A percentile compares a stretch with the other conserved stretches of the same genome.
Evolutionary conservation across 1,284 basidiomycete species (phyloP).

Genomic region (Papiliotrema nemorosa): DNA sequence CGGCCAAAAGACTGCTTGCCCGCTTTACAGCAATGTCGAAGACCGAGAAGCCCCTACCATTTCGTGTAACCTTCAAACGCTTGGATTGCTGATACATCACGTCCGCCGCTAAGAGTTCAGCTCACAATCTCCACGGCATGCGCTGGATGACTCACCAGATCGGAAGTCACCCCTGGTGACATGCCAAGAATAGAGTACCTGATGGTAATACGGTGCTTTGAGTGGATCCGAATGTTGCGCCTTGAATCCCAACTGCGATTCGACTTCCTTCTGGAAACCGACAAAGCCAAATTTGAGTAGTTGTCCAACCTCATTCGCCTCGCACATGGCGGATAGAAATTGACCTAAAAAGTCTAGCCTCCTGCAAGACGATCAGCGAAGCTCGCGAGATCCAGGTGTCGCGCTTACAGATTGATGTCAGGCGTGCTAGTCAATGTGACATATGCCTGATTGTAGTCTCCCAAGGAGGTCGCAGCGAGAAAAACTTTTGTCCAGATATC

Average conservation of each 20-base stretch:
- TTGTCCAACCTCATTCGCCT: slow-evolving; percentile 72
- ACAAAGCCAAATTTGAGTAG: slow-evolving; percentile 83
- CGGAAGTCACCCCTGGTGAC: slow-evolving; percentile 79
- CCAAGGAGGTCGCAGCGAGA: slow-evolving; percentile 67
- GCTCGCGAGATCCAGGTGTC: not conserved
- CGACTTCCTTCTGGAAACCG: slow-evolving; percentile 80
- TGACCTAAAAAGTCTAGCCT: slow-evolving; percentile 74
- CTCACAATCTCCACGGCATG: too few relatives aligned
- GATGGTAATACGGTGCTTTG: slow-evolving; percentile 78
- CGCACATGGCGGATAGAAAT: slow-evolving; percentile 88
- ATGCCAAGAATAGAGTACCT: slow-evolving; percentile 94
- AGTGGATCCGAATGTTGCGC: slow-evolving; percentile 90
- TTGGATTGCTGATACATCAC: slow-evolving; percentile 93
- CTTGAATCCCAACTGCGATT: slow-evolving; percentile 86
- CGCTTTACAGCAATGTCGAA: slow-evolving; percentile 67
- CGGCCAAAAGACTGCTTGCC: slow-evolving; percentile 73
- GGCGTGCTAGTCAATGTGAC: slow-evolving; percentile 68
- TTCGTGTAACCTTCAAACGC: slow-evolving; percentile 60
- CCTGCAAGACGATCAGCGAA: slow-evolving; percentile 51
- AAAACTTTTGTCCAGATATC: slow-evolving; percentile 76
- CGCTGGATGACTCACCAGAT: slow-evolving; percentile 64
- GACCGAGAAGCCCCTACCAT: slow-evolving; percentile 43
- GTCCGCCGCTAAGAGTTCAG: slow-evolving; percentile 76
- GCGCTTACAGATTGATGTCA: slow-evolving; percentile 68
- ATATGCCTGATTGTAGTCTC: slow-evolving; percentile 81